These are phyloP conservation scores for Thalassiosira gravida DNA, from an alignment of 352 stramenopile species.

Conservation along the genomic window DNA sequence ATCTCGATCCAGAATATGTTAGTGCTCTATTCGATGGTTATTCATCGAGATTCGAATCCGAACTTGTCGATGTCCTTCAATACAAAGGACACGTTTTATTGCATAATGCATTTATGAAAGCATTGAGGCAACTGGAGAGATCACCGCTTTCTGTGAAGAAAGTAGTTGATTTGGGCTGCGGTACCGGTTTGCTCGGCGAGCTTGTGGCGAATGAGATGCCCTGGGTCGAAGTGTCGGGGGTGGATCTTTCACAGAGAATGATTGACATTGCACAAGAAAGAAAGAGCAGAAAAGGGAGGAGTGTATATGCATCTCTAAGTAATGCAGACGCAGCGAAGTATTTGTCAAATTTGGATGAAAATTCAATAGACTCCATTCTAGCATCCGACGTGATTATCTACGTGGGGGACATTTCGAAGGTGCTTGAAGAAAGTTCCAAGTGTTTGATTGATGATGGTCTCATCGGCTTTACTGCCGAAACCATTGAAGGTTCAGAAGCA, in stretches of 20 bases:
- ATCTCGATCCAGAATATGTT: conserved; percentile 33
- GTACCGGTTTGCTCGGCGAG: conserved; percentile 37
- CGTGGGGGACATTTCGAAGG: conserved; percentile 29
- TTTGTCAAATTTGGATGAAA: conserved; percentile 25
- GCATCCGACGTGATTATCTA: conserved; percentile 47
- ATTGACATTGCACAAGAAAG: conserved; percentile 34
- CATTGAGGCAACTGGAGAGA: conserved; percentile 21
- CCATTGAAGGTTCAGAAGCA: conserved; percentile 1
- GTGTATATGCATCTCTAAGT: conserved; percentile 27
- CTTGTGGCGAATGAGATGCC: conserved; percentile 30
- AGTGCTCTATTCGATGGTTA: conserved; percentile 38
- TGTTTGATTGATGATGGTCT: conserved; percentile 21
- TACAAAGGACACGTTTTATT: conserved; percentile 33
- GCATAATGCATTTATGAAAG: conserved; percentile 9
- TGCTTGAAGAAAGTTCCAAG: conserved; percentile 19
- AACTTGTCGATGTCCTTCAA: conserved; percentile 36
- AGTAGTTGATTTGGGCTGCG: conserved; percentile 37
- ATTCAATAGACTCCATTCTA: conserved; percentile 27
- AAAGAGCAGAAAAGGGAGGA: conserved; percentile 24
- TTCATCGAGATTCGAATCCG: conserved; percentile 36
- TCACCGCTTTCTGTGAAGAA: conserved; percentile 17
- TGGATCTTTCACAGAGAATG: conserved; percentile 47
- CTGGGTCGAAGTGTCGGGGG: conserved; percentile 23
- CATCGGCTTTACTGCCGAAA: conserved; percentile 41
- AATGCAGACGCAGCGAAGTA: conserved; percentile 28